Evolutionary conservation across 306 rosid species (phyloP), one percentile per base, ranked within the genome.

Genomic region (Quercus ilex): DNA sequence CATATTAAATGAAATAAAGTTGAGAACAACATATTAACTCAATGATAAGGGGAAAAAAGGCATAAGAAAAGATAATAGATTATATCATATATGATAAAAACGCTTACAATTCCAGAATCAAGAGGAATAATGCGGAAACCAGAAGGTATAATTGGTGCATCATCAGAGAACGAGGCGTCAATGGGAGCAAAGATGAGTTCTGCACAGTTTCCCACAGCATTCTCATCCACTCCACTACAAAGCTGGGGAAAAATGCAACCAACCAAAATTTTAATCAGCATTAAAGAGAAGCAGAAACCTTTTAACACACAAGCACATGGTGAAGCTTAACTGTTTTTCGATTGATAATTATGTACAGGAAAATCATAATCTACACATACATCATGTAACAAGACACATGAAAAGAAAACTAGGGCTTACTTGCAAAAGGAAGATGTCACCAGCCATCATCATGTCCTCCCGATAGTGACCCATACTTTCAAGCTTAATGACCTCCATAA

Each of bases 121-220:
- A 95, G 92, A 77, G 99, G 94, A 79, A 95, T 89, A 78, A 93
- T 95, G 81, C 98, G 98, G 74, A 95, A 95, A 60, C 99, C 99
- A 41, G 94, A 95, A 55, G 99, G 93, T 83, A 93, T 78, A 84
- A 95, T 93, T n/a, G 98, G 98, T 28, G 97, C 98, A 79, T 93
- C 97, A 70, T 95, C 98, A 17, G 99, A 91, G 80, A 95, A 95
- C 31, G 99, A 93, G 59, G 99, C 99, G 60, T 95, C 99, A 21
- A 95, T 95, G 17, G 99, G 99, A 88, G 98, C 97, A 89, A 95
- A 95, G 74, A 95, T 77, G 74, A 95, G 98, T 74, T 95, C 99
- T 2, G 99, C 94, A 75, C 91, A 85, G 67, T 89, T 91, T 74
- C 99, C 97, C 62, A 91, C 86, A 17, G 93, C 85, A 79, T 90